Conservation (phyloP, 805 yeast species). For the Yueomyces sinensis region DNA sequence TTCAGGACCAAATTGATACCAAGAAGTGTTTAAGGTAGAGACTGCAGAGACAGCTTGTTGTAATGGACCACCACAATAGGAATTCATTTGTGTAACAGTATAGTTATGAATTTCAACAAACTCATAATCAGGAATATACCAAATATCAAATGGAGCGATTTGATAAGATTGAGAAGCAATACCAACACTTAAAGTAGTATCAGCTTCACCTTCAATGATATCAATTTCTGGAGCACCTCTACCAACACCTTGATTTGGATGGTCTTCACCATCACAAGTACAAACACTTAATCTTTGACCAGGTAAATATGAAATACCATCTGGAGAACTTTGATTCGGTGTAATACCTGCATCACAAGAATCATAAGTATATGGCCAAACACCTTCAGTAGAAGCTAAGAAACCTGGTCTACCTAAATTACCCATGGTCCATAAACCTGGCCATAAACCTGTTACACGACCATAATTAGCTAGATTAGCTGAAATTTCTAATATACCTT, state of each 20-base stretch:
- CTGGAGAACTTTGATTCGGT: constrained; percentile 76
- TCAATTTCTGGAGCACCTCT: constrained; percentile 94
- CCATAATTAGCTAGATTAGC: constrained; percentile 70
- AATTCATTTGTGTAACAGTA: constrained; percentile 65
- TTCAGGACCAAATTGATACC: constrained; percentile 60
- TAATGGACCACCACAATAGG: constrained; percentile 80
- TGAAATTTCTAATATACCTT: constrained; percentile 63
- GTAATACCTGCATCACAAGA: constrained; percentile 86
- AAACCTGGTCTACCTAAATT: constrained; percentile 84
- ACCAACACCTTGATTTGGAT: constrained; percentile 77
- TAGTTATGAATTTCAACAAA: constrained; percentile 57
- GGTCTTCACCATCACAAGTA: constrained; percentile 66
- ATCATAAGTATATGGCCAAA: constrained; percentile 84
- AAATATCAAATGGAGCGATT: constrained; percentile 81
- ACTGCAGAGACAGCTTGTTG: constrained; percentile 83
- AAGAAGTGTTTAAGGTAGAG: constrained; percentile 58
- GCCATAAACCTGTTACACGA: constrained; percentile 73
- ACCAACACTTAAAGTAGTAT: constrained; percentile 39
- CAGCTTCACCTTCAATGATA: constrained; percentile 69
- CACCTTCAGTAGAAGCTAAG: constrained; percentile 72
- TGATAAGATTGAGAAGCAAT: constrained; percentile 84
- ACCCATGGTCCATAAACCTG: constrained; percentile 89
- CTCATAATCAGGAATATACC: constrained; percentile 82
- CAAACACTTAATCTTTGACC: constrained; percentile 72
- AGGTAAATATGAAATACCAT: constrained; percentile 71